Evolutionary conservation across 768 basidiomycete genomes (phyloP).

Genomic region (Psilocybe subaeruginosa): DNA sequence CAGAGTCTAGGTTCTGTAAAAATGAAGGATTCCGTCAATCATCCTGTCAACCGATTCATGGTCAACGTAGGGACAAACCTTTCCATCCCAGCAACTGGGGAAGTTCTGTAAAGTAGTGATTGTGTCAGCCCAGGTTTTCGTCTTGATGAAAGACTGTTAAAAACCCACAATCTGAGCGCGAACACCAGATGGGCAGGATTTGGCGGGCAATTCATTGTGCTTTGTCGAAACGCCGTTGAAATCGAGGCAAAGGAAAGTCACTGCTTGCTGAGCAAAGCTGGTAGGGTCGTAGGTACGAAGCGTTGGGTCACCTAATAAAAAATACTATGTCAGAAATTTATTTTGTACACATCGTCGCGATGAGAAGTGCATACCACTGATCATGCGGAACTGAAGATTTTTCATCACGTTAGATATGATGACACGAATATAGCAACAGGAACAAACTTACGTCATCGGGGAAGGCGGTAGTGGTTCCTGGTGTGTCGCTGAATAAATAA

Average conservation of each 20-base stretch:
- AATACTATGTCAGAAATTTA: background rate
- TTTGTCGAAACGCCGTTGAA: constrained; percentile 43
- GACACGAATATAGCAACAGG: background rate
- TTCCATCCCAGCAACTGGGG: constrained; percentile 60
- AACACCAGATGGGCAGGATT: constrained; percentile 47
- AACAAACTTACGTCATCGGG: constrained; percentile 50
- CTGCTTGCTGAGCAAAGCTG: constrained; percentile 47
- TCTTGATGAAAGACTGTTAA: background rate
- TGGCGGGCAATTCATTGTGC: constrained; percentile 40
- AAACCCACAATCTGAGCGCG: constrained; percentile 51
- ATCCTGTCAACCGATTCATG: background rate
- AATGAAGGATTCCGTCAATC: background rate
- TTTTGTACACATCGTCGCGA: background rate
- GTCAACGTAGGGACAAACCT: constrained; percentile 30
- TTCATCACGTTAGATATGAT: background rate
- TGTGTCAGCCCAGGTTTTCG: background rate
- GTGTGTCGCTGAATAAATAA: constrained; percentile 49
- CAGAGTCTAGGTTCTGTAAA: constrained; percentile 46
- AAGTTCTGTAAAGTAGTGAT: constrained; percentile 40
- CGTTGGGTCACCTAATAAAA: constrained; percentile 36
- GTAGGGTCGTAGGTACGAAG: constrained; percentile 49
- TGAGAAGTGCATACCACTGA: constrained; percentile 40
- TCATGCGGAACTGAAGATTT: constrained; percentile 49
- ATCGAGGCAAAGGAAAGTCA: constrained; percentile 51
- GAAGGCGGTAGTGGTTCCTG: constrained; percentile 53